Evolutionary conservation across 2,329 filamentous ascomycete genomes (phyloP).

Genomic region (Fonsecaea monophora): DNA sequence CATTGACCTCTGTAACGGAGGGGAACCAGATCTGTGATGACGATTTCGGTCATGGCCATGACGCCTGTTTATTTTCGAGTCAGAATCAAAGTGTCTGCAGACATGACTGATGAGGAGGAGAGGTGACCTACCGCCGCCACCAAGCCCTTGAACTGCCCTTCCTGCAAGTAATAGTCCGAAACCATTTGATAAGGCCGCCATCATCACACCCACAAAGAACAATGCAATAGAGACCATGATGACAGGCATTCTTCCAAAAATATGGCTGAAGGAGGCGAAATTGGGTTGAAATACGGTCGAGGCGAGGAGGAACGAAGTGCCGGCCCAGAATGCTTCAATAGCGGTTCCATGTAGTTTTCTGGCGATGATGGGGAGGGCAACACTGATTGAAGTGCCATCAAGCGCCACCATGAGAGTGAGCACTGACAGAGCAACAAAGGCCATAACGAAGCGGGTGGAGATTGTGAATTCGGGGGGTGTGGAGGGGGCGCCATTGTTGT

Average conservation of each 20-base stretch:
- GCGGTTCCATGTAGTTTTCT: constrained; percentile 59
- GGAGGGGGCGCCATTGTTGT: constrained; percentile 18
- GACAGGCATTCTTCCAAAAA: constrained; percentile 55
- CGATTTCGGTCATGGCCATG: constrained; percentile 52
- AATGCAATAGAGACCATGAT: constrained; percentile 50
- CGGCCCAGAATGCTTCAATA: constrained; percentile 73
- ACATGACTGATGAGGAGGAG: not conserved
- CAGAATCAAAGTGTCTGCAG: not conserved
- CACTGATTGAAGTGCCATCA: constrained; percentile 70
- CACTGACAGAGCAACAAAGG: constrained; percentile 60
- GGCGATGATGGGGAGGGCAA: constrained; percentile 62
- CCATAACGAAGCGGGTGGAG: constrained; percentile 50
- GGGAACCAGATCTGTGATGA: constrained; percentile 55
- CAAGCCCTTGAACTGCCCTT: constrained; percentile 53
- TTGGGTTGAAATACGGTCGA: constrained; percentile 65
- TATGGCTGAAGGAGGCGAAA: constrained; percentile 55
- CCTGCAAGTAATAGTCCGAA: constrained; percentile 56
- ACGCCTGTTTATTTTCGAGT: constrained; percentile 36
- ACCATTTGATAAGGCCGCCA: constrained; percentile 51
- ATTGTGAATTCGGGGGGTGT: constrained; percentile 31
- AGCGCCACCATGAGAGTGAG: constrained; percentile 68
- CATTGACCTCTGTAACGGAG: constrained; percentile 42
- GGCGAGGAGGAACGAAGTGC: constrained; percentile 72
- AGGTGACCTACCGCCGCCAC: constrained; percentile 48
- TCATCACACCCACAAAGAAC: constrained; percentile 54